phyloP scores from a whole-genome alignment of 164 flowering plant genomes.

The Dillenia suffruticosa region DNA sequence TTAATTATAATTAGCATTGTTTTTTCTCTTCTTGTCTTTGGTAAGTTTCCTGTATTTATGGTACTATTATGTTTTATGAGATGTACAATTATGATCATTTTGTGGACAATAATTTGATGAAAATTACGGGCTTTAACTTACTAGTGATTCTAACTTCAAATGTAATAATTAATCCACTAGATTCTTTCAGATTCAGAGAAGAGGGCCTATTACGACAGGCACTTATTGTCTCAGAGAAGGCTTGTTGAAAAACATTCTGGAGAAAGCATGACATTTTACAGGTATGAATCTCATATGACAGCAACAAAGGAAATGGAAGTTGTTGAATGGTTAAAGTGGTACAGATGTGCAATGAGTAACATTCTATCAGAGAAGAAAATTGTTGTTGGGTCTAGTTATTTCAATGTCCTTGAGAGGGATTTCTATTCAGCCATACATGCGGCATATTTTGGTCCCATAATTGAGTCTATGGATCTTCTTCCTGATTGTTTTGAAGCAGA shows the following conservation, averaged over 20 bases:
- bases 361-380: slow-evolving; percentile 59
- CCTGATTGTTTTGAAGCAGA: slow-evolving; percentile 97
- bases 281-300: slow-evolving; percentile 30
- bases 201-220: slow-evolving; percentile 74
- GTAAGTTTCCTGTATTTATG: too few species aligned
- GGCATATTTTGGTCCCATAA: slow-evolving; percentile 80
- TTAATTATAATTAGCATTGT: too few species aligned
- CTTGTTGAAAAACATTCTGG: slow-evolving; percentile 26
- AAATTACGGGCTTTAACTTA: too few species aligned
- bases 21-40: too few species aligned
- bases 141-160: too few species aligned
- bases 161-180: slow-evolving; percentile 19
- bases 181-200: slow-evolving; percentile 80
- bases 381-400: slow-evolving; percentile 65
- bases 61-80: too few species aligned
- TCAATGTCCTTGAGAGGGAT: slow-evolving; percentile 70
- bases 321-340: slow-evolving; percentile 90
- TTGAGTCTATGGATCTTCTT: slow-evolving; percentile 77
- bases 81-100: too few species aligned
- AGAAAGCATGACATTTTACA: slow-evolving; percentile 30
- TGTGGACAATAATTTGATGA: too few species aligned
- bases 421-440: slow-evolving; percentile 75
- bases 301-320: slow-evolving; percentile 63
- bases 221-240: slow-evolving; percentile 54
- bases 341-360: slow-evolving; percentile 66